These are phyloP conservation scores for Avicennia marina DNA, from an alignment of 257 asterid genomes.

Conservation along the genomic window DNA sequence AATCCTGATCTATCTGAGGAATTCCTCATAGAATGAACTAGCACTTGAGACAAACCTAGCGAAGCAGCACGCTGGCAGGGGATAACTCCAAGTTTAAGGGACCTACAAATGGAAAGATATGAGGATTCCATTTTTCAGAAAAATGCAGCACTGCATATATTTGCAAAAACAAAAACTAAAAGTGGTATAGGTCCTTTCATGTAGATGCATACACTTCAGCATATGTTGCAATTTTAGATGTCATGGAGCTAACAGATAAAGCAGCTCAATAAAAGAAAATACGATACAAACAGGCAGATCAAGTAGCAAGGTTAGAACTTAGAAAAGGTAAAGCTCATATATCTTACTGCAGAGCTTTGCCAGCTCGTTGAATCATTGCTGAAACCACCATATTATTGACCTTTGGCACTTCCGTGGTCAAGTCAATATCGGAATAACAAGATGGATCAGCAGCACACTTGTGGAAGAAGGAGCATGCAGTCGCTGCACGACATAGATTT, in stretches of 20 bases:
- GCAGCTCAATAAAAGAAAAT: not conserved
- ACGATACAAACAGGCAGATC: not conserved
- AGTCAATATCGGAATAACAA: conserved; percentile 72
- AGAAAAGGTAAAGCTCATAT: conserved; percentile 10
- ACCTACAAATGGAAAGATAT: conserved; percentile 33
- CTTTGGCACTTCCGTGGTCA: conserved; percentile 52
- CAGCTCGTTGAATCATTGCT: conserved; percentile 80
- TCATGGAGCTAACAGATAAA: conserved; percentile 1
- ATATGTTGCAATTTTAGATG: not conserved
- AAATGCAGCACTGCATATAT: too few relatives aligned
- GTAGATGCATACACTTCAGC: conserved; percentile 8
- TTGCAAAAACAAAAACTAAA: conserved; percentile 16
- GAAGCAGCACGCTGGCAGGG: conserved; percentile 43
- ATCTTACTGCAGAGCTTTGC: conserved; percentile 57
- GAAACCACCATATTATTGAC: conserved; percentile 69
- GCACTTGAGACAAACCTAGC: conserved; percentile 33
- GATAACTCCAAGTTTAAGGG: conserved; percentile 73
- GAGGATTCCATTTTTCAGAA: not conserved
- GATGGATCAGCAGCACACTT: conserved; percentile 78
- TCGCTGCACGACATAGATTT: conserved; percentile 74
- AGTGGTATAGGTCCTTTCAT: conserved; percentile 1
- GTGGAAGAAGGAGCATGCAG: conserved; percentile 65
- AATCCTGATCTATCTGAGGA: conserved; percentile 59
- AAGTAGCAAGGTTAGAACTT: too few relatives aligned
- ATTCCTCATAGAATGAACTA: conserved; percentile 49